Evolutionary conservation across 306 rosid species (phyloP).

Genomic region (Fagus sylvatica): DNA sequence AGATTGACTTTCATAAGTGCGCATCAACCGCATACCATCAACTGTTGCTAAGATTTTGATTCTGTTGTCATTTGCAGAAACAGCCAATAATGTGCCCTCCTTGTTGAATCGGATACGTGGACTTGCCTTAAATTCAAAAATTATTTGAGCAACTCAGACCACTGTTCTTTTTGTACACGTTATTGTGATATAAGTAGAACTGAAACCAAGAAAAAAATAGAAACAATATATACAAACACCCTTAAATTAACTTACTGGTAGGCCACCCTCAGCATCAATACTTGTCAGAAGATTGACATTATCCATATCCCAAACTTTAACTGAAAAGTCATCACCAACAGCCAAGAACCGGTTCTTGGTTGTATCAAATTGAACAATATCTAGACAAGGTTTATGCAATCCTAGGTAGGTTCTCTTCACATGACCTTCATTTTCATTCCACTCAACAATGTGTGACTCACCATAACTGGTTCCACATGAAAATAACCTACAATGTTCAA

Average conservation of each 20-base stretch:
- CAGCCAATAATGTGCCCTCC: conserved; percentile 48
- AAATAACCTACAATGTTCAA: conserved; percentile 12
- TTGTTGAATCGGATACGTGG: conserved; percentile 53
- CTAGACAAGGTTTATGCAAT: not conserved
- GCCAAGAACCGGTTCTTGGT: conserved; percentile 26
- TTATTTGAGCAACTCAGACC: not conserved
- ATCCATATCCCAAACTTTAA: conserved; percentile 25
- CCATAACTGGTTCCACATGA: conserved; percentile 27
- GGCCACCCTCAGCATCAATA: conserved; percentile 15
- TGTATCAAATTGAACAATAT: conserved; percentile 15
- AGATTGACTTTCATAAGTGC: not conserved
- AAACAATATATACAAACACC: not conserved
- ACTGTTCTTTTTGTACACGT: not conserved
- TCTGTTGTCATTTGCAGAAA: conserved; percentile 41
- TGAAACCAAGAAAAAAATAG: not conserved
- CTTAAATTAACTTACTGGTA: conserved; percentile 1
- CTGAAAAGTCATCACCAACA: conserved; percentile 16
- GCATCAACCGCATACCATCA: conserved; percentile 9
- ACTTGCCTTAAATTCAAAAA: conserved; percentile 25
- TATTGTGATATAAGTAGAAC: not conserved
- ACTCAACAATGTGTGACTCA: conserved; percentile 15
- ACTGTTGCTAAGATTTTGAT: conserved; percentile 42
- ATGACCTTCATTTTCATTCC: conserved; percentile 21
- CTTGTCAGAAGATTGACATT: conserved; percentile 7
- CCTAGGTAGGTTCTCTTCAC: conserved; percentile 12